Base-by-base conservation (phyloP, 2,329 filamentous ascomycete genomes). In the Hymenoscyphus repandus region DNA sequence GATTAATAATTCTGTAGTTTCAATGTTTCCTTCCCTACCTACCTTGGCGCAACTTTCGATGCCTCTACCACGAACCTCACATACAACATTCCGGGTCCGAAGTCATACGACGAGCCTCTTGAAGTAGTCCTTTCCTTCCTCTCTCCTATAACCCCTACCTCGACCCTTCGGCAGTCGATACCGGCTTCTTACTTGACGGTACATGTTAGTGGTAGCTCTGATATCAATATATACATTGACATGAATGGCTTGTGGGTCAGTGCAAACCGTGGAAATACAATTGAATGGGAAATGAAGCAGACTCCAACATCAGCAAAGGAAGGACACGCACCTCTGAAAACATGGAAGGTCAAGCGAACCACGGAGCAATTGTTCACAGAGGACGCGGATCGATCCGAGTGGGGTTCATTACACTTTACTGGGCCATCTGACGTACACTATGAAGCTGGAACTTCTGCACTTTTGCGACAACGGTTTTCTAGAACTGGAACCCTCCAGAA, bases 181-280 rank as follows among this genome's bases (percentile, higher is more conserved):
- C 90, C 90, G n/a, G 89, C 88, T 10, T 83, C 85, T 22, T 95
- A 95, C 65, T 64, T 95, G 54, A 86, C 80, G 5, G 75, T 92
- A 37, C 70, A 83, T 61, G 86, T 87, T 11, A 76, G 83, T 53
- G 88, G 88, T 5, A 74, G 73, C 55, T 79, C 84, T 45, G 74
- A 84, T 55, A 70, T 88, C 11, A 77, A 82, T 62, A 63, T 85
- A 44, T 88, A 87, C 60, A 69, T 85, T 52, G 85, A 88, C 62
- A 58, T 87, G 48, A 86, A 88, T 61, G 85, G 85, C 6, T 83
- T 90, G 64, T 95, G 89, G 88, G 85, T 90, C 53, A 93, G 85
- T 62, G 88, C 88, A 15, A 78, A 90, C 57, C 73, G 82, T 45
- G 81, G 77, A 32, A 88, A 78, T 59, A 72, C 77, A 47, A 86